phyloP scores from a whole-genome alignment of 1,284 basidiomycete genomes.

The Crucibulum parvulum region DNA sequence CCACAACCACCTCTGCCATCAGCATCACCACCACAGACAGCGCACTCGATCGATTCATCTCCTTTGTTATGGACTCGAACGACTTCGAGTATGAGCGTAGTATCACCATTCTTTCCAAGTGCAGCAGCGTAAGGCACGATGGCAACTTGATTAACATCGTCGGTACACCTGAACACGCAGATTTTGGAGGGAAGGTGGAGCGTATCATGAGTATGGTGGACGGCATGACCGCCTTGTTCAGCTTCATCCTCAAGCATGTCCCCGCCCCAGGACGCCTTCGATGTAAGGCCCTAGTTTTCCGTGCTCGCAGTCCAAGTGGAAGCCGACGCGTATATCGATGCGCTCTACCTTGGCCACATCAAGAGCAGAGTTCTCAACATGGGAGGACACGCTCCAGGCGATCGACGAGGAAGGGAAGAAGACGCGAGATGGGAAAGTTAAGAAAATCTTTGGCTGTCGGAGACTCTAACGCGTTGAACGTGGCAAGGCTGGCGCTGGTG shows the following conservation, averaged over 20 bases:
- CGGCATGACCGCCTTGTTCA: conserved; percentile 52
- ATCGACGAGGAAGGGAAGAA: conserved; percentile 46
- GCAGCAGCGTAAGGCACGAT: conserved; percentile 50
- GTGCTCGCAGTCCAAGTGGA: conserved; percentile 53
- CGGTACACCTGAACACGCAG: conserved; percentile 56
- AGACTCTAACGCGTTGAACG: conserved; percentile 50
- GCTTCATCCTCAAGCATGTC: conserved; percentile 56
- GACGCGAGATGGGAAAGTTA: conserved; percentile 54
- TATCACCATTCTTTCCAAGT: conserved; percentile 58
- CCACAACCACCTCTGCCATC: too few species aligned
- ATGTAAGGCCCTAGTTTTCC: conserved; percentile 48
- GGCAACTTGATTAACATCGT: conserved; percentile 54
- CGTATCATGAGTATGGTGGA: conserved; percentile 58
- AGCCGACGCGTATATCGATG: conserved; percentile 51
- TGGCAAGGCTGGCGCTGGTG: conserved; percentile 47
- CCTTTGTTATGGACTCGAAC: conserved; percentile 56
- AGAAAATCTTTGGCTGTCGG: conserved; percentile 46
- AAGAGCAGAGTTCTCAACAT: conserved; percentile 44
- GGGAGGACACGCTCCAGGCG: conserved; percentile 43
- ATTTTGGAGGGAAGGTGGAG: conserved; percentile 58
- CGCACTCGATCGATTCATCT: conserved; percentile 36
- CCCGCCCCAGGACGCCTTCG: conserved; percentile 54
- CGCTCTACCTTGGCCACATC: conserved; percentile 52
- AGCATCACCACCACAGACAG: too few species aligned
- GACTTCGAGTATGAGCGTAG: conserved; percentile 55